Conservation (phyloP, 805 yeast species). For the Saccharomycopsis javanensis region DNA sequence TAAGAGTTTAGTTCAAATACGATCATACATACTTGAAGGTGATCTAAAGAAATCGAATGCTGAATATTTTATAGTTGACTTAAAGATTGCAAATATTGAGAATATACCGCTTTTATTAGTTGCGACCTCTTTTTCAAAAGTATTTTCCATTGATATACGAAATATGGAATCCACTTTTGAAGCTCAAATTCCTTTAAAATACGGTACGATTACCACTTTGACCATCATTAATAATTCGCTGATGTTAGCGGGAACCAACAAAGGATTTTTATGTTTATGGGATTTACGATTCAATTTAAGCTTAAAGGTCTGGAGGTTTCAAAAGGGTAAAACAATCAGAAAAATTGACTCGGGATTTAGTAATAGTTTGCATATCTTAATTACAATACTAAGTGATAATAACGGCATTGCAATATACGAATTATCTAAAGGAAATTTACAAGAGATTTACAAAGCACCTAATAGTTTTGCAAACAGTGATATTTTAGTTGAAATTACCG, state of each 20-base stretch:
- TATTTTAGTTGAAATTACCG: background rate
- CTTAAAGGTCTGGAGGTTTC: constrained; percentile 55
- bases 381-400: constrained; percentile 15
- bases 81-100: constrained; percentile 20
- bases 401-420: constrained; percentile 29
- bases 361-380: constrained; percentile 10
- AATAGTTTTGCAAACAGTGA: background rate
- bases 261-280: constrained; percentile 73
- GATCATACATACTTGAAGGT: constrained; percentile 21
- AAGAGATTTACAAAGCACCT: constrained; percentile 10
- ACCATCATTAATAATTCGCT: constrained; percentile 40
- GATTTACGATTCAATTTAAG: constrained; percentile 59
- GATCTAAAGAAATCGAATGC: constrained; percentile 38
- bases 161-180: constrained; percentile 35
- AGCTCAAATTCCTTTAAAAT: constrained; percentile 46
- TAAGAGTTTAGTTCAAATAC: constrained; percentile 20
- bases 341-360: constrained; percentile 27
- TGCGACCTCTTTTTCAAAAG: constrained; percentile 42
- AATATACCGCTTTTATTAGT: constrained; percentile 37
- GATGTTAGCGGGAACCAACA: constrained; percentile 54
- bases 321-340: constrained; percentile 39
- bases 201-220: constrained; percentile 60
- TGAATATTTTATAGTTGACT: constrained; percentile 28
- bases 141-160: constrained; percentile 49
- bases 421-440: constrained; percentile 34